These are phyloP conservation scores for Adansonia digitata DNA, from an alignment of 345 rosid genomes.

Conservation along the genomic window DNA sequence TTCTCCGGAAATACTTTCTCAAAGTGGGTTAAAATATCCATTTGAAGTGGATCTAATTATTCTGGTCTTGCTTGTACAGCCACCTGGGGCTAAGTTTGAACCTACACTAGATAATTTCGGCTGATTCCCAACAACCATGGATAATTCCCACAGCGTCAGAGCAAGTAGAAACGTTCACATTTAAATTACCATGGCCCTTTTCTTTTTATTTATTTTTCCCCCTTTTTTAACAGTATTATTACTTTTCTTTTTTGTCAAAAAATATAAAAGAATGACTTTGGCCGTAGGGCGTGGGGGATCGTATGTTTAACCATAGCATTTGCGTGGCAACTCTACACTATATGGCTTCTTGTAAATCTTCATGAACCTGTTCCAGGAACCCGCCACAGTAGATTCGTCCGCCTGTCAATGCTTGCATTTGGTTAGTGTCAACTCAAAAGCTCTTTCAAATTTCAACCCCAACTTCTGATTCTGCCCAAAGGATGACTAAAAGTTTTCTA, in stretches of 20 bases:
- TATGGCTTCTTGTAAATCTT: conserved; percentile 43
- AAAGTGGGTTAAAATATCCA: too few species aligned
- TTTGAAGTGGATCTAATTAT: too few species aligned
- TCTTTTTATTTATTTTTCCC: too few species aligned
- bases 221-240: neutral
- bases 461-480: neutral
- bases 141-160: neutral
- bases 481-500: too few species aligned
- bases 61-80: too few species aligned
- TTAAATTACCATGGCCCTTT: neutral
- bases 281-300: conserved; percentile 48
- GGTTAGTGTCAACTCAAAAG: conserved; percentile 26
- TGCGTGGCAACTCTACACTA: conserved; percentile 44
- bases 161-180: too few species aligned
- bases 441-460: neutral
- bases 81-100: neutral
- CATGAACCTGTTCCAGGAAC: conserved; percentile 31
- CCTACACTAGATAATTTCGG: neutral
- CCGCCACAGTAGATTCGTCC: conserved; percentile 53
- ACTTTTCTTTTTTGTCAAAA: neutral
- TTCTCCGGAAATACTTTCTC: neutral
- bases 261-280: neutral
- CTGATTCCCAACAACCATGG: neutral
- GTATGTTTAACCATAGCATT: conserved; percentile 26
- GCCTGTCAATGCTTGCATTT: conserved; percentile 40